Evolutionary conservation across 257 asterid genomes (phyloP), one percentile per base, ranked within the genome.

Genomic region (Nicotiana paniculata): DNA sequence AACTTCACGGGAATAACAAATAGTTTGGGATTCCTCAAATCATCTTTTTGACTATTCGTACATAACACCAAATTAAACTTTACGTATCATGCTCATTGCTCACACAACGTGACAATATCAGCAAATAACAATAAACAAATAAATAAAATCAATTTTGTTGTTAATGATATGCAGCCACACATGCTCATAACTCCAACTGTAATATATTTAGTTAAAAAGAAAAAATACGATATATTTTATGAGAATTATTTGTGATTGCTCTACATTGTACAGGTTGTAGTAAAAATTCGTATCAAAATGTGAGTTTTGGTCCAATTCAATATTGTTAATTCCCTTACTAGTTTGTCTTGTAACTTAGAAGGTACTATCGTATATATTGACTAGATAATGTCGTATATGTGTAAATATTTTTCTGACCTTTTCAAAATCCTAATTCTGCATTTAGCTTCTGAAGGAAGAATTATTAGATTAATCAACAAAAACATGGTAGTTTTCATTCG

Each of bases 31-130:
- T 51, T 75, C 63, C 63, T 26, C 37, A 26, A 26, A 75, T 28
- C 63, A 75, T 75, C 63, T 75, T 51, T 26, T 75, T 75, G 80
- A 75, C 63, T 75, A 26, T 9, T 51, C 51, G 79, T 75, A 51
- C 16, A 51, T 75, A 33, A 75, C 15, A 75, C 43, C 63, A 75
- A 51, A 75, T 15, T 48, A 35, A 6, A 51, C 63, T 51, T 75
- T 75, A 75, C 80, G 80, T 51, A 74, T 26, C 63, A 35, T 48
- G 8, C 37, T 26, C 63, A 18, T 13, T 17, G 21, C 24, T 21
- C 63, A 48, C 63, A 26, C 4, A 7, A 75, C 16, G 21, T 15
- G 26, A 72, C 61, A 46, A 21, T 46, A 72, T 46, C 79, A 72
- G 3, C 80, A 51, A 75, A 51, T 26, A 51, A 75, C 9, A 12